Evolutionary conservation across 495 filamentous ascomycete species (phyloP).

Genomic region (Corynascus novoguineensis): DNA sequence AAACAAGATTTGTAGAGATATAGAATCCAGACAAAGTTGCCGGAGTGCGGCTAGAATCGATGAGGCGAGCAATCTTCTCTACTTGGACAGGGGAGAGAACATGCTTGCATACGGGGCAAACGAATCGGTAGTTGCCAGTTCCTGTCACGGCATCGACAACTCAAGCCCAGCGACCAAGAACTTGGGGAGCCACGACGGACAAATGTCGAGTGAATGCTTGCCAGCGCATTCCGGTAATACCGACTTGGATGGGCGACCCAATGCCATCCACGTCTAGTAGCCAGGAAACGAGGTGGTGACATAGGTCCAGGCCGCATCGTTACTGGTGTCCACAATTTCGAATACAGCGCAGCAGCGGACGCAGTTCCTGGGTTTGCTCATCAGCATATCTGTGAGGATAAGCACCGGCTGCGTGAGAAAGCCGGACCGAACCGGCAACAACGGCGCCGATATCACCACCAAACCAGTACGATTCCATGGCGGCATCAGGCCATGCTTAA

Average conservation of each 20-base stretch:
- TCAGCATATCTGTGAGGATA: constrained; percentile 5
- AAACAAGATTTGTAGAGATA: neutral
- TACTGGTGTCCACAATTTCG: constrained; percentile 3
- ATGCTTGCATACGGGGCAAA: constrained; percentile 6
- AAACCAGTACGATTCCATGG: neutral
- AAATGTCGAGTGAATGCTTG: constrained; percentile 12
- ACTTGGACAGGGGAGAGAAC: constrained; percentile 1
- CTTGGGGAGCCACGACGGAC: constrained; percentile 5
- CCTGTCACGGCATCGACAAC: neutral
- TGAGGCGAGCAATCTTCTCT: constrained; percentile 9
- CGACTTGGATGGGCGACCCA: constrained; percentile 1
- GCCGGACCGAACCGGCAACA: constrained; percentile 10
- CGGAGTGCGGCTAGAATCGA: constrained; percentile 1
- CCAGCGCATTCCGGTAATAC: constrained; percentile 4
- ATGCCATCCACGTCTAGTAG: constrained; percentile 9
- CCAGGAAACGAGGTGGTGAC: neutral
- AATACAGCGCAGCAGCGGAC: neutral
- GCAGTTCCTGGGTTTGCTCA: neutral
- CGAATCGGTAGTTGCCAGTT: constrained; percentile 7
- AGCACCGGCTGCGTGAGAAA: constrained; percentile 8
- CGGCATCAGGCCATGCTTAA: neutral
- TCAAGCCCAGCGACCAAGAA: constrained; percentile 6
- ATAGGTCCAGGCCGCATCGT: neutral
- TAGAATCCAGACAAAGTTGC: neutral
- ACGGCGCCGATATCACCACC: neutral